Percentiles rank a stretch among this genome's conserved stretches.
Evolutionary conservation across 768 basidiomycete genomes (phyloP).

Genomic region (Mycena epipterygia): DNA sequence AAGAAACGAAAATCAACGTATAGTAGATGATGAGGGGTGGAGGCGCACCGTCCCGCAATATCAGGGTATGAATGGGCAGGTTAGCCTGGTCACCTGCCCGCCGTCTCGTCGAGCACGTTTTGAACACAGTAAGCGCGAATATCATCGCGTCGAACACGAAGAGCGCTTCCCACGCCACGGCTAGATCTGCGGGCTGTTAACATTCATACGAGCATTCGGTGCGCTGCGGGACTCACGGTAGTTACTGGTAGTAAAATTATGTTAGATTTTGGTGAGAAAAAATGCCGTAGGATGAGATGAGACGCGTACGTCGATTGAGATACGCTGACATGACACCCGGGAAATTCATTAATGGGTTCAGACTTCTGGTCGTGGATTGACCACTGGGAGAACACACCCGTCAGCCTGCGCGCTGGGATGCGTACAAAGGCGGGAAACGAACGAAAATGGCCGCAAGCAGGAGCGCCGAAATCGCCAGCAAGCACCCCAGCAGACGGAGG

Average conservation of each 20-base stretch:
- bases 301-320: background rate
- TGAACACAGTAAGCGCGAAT: conserved; percentile 32
- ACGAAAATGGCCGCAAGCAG: background rate
- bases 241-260: background rate
- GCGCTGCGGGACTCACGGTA: background rate
- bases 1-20: background rate
- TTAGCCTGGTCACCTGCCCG: background rate
- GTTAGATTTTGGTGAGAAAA: background rate
- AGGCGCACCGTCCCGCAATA: conserved; percentile 13
- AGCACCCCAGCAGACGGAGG: background rate
- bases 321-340: background rate
- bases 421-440: background rate
- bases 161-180: background rate
- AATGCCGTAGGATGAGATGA: no score
- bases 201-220: no score
- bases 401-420: background rate
- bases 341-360: background rate
- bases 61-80: background rate
- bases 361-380: background rate
- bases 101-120: background rate
- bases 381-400: conserved; percentile 1
- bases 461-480: background rate
- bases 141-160: conserved; percentile 1
- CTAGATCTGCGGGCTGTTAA: background rate
- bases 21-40: background rate